Evolutionary conservation across 192 early-diverging fungal genomes (phyloP).

Genomic region (Spizellomyces sp.): DNA sequence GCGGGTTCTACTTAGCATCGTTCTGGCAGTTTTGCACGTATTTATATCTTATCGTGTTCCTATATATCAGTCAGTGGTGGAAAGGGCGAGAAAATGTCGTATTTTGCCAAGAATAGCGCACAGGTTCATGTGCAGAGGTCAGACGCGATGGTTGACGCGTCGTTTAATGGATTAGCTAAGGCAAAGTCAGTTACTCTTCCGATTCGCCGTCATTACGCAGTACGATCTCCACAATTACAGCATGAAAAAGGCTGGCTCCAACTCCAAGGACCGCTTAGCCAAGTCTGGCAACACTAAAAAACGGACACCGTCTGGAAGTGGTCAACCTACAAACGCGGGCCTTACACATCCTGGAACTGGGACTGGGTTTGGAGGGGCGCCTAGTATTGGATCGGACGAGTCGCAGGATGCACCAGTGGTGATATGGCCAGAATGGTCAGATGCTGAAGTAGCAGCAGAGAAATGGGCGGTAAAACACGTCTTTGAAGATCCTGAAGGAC

Average conservation of each 20-base stretch:
- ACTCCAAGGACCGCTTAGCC: slow-evolving; percentile 41
- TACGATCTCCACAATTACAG: neutral
- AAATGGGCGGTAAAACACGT: slow-evolving; percentile 62
- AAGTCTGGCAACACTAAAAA: slow-evolving; percentile 48
- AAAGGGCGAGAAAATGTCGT: too few relatives aligned
- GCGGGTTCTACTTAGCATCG: too few relatives aligned
- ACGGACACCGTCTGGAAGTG: slow-evolving; percentile 32
- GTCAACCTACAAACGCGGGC: slow-evolving; percentile 13
- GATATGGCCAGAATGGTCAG: slow-evolving; percentile 63
- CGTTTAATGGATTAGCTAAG: too few relatives aligned
- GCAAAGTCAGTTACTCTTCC: too few relatives aligned
- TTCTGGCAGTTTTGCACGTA: too few relatives aligned
- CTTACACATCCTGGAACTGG: slow-evolving; percentile 6
- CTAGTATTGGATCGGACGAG: slow-evolving; percentile 22
- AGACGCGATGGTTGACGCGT: too few relatives aligned
- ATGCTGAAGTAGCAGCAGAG: slow-evolving; percentile 56
- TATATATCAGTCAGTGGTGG: too few relatives aligned
- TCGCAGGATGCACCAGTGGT: slow-evolving; percentile 41
- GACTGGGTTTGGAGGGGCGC: slow-evolving; percentile 3
- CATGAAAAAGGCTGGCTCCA: slow-evolving; percentile 45
- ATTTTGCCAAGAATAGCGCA: too few relatives aligned
- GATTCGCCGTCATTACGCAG: too few relatives aligned
- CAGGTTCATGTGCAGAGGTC: too few relatives aligned
- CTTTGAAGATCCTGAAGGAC: slow-evolving; percentile 61
- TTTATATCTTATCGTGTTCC: too few relatives aligned